Evolutionary conservation across 257 asterid genomes (phyloP).

Genomic region (Gentiana dahurica): DNA sequence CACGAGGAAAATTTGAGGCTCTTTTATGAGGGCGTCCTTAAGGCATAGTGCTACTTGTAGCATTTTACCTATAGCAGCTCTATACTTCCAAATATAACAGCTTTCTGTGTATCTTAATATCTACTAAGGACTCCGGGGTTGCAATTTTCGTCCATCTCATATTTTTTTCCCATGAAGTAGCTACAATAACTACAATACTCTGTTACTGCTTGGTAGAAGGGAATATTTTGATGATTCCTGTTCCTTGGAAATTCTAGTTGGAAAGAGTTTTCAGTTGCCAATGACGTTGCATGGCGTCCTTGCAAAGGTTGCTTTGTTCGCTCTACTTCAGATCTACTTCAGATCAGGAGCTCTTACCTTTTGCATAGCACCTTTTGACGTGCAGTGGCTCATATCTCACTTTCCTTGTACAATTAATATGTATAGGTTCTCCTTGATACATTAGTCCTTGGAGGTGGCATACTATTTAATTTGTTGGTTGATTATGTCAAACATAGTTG

Average conservation of each 20-base stretch:
- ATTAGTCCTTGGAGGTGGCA: no score
- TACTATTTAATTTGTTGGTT: background rate
- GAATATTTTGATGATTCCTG: slow-evolving; percentile 37
- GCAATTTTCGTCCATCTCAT: slow-evolving; percentile 18
- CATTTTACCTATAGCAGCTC: slow-evolving; percentile 39
- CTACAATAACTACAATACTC: slow-evolving; percentile 24
- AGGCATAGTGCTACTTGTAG: slow-evolving; percentile 18
- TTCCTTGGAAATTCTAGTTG: slow-evolving; percentile 23
- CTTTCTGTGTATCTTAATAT: slow-evolving; percentile 26
- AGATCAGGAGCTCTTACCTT: slow-evolving; percentile 57
- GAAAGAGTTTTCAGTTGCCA: slow-evolving; percentile 30
- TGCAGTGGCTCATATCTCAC: slow-evolving; percentile 45
- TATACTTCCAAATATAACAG: slow-evolving; percentile 28
- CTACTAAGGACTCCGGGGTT: slow-evolving; percentile 23
- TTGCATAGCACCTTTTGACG: slow-evolving; percentile 45
- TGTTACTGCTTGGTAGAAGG: slow-evolving; percentile 32
- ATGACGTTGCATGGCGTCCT: slow-evolving; percentile 45
- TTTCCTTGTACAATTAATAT: slow-evolving; percentile 25
- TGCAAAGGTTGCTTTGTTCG: slow-evolving; percentile 49
- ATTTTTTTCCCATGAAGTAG: slow-evolving; percentile 25
- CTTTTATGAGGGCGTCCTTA: slow-evolving; percentile 7
- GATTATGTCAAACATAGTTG: no score
- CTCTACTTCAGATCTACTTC: slow-evolving; percentile 57
- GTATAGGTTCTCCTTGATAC: no score
- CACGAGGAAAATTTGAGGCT: slow-evolving; percentile 1